Conservation (phyloP, 352 stramenopile species). For the Globisporangium cylindrosporum region DNA sequence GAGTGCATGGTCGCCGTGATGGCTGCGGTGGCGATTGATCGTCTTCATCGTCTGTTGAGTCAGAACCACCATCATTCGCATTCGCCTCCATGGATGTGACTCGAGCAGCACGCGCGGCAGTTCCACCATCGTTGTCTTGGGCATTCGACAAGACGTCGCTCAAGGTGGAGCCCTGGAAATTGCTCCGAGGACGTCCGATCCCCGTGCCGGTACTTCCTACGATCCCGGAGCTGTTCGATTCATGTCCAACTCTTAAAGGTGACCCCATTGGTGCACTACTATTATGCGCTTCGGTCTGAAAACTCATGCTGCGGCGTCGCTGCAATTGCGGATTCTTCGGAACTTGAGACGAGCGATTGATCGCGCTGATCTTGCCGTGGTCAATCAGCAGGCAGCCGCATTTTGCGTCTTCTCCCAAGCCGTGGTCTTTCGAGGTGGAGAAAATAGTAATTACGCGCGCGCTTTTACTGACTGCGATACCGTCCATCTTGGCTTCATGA, state of each 20-base stretch:
- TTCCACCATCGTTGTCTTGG: neutral
- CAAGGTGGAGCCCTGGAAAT: slow-evolving; percentile 7
- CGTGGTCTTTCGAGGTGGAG: slow-evolving; percentile 73
- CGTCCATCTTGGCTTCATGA: slow-evolving; percentile 85
- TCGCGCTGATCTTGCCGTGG: slow-evolving; percentile 45
- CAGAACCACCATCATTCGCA: neutral
- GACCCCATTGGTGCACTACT: neutral
- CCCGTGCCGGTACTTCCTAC: neutral
- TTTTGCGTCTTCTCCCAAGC: slow-evolving; percentile 49
- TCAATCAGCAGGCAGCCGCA: slow-evolving; percentile 72
- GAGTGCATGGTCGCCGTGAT: neutral
- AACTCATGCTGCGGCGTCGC: slow-evolving; percentile 26
- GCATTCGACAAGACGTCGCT: neutral
- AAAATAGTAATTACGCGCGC: slow-evolving; percentile 69
- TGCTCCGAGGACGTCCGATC: neutral
- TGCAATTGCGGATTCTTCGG: slow-evolving; percentile 24
- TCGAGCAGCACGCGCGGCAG: neutral
- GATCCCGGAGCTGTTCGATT: neutral
- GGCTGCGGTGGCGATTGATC: neutral
- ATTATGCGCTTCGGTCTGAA: slow-evolving; percentile 7
- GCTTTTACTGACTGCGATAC: slow-evolving; percentile 53
- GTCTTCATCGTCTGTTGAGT: slow-evolving; percentile 14
- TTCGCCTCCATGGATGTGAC: neutral
- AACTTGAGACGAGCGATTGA: slow-evolving; percentile 42
- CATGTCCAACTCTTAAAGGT: neutral